Evolutionary conservation across 352 stramenopile species (phyloP).

Genomic region (Pythium brassicae): DNA sequence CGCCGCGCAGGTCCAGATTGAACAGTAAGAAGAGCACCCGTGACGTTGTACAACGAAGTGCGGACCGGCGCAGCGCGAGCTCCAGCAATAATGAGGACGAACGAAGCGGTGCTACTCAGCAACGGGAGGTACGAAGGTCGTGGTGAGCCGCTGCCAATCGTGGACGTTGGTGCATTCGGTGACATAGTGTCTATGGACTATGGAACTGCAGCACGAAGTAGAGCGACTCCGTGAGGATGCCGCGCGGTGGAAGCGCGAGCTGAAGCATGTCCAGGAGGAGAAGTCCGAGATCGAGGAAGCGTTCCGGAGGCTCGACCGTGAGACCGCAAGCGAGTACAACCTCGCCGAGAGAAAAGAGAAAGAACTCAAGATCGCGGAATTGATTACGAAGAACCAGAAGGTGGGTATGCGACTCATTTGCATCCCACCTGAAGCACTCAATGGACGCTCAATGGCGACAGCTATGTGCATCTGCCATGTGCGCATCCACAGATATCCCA

Average conservation of each 20-base stretch:
- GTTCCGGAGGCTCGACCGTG: slow-evolving; percentile 47
- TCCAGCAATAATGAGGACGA: slow-evolving; percentile 26
- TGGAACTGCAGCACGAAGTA: slow-evolving; percentile 14
- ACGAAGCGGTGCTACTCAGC: slow-evolving; percentile 7
- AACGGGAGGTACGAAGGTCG: slow-evolving; percentile 25
- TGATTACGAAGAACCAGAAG: slow-evolving; percentile 59
- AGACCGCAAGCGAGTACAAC: slow-evolving; percentile 50
- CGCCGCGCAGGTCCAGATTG: not conserved
- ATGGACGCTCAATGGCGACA: not conserved
- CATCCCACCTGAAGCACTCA: not conserved
- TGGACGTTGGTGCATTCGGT: no score
- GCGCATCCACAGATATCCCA: slow-evolving; percentile 29
- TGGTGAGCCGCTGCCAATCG: no score
- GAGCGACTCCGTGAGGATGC: slow-evolving; percentile 22
- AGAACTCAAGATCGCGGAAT: slow-evolving; percentile 50
- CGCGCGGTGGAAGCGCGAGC: slow-evolving; percentile 22
- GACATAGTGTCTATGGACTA: not conserved
- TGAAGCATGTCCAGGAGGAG: slow-evolving; percentile 33
- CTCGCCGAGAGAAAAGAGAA: slow-evolving; percentile 59
- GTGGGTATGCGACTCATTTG: slow-evolving; percentile 10
- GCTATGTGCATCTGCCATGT: not conserved
- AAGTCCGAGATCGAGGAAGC: slow-evolving; percentile 38
- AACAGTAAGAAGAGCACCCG: slow-evolving; percentile 1
- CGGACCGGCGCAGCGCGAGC: slow-evolving; percentile 6
- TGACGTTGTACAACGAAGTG: not conserved